phyloP scores from a whole-genome alignment of 2,329 filamentous ascomycete species.

The Fragosphaeria purpurea region DNA sequence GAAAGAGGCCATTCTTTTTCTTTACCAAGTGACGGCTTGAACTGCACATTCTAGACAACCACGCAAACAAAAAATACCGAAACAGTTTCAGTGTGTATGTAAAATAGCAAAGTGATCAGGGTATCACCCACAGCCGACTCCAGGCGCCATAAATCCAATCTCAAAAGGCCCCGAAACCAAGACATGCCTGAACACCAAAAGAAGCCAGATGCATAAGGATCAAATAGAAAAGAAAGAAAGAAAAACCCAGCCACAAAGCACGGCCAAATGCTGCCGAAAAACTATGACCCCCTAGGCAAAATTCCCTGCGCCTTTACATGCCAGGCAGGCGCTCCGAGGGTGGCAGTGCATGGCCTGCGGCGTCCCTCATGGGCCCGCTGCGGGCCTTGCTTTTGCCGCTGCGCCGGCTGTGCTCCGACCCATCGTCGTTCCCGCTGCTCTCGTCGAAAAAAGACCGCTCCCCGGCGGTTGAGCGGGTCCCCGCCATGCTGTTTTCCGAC shows the following conservation, averaged over 20 bases:
- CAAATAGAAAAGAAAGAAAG: background rate
- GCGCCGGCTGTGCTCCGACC: constrained; percentile 29
- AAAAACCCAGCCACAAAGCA: background rate
- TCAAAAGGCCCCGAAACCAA: background rate
- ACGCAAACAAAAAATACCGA: too few species aligned
- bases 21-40: too few species aligned
- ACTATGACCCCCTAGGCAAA: background rate
- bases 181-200: too few species aligned
- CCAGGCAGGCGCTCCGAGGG: constrained; percentile 41
- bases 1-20: too few species aligned
- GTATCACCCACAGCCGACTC: background rate
- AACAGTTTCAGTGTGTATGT: too few species aligned
- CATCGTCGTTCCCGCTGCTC: constrained; percentile 34
- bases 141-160: background rate
- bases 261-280: too few species aligned
- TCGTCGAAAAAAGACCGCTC: background rate
- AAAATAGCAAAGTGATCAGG: too few species aligned
- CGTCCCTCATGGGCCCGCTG: constrained; percentile 31
- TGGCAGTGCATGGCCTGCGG: constrained; percentile 40
- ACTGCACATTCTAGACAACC: too few species aligned
- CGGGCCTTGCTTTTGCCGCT: constrained; percentile 34
- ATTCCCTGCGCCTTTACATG: background rate
- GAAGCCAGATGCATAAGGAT: background rate
- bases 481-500: background rate
- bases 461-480: too few species aligned